A percentile compares a stretch with the other conserved stretches of the same genome.
These are phyloP conservation scores for Alternaria postmessia DNA, from an alignment of 2,329 filamentous ascomycete species.

Conservation along the genomic window DNA sequence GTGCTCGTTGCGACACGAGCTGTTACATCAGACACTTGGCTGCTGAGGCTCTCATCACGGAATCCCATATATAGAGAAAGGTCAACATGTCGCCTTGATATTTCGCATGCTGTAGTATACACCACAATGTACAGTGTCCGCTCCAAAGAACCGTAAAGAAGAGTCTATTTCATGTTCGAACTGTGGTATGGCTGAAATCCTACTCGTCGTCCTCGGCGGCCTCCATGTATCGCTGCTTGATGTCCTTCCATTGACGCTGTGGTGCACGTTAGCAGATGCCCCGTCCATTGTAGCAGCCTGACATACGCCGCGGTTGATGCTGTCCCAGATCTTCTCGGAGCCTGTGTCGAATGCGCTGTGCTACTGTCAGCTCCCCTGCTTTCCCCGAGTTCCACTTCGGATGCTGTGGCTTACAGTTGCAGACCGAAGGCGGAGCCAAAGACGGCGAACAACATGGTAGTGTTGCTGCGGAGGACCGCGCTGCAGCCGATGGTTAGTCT, in stretches of 20 bases:
- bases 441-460: constrained; percentile 83
- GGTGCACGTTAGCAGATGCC: constrained; percentile 28
- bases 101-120: constrained; percentile 46
- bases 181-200: constrained; percentile 16
- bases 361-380: constrained; percentile 30
- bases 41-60: not conserved
- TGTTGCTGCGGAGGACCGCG: constrained; percentile 85
- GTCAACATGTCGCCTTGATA: constrained; percentile 29
- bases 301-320: constrained; percentile 82
- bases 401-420: constrained; percentile 76
- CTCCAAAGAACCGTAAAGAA: constrained; percentile 26
- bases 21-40: not conserved
- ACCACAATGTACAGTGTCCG: constrained; percentile 45
- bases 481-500: constrained; percentile 61
- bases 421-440: constrained; percentile 89
- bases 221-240: constrained; percentile 86
- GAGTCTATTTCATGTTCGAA: constrained; percentile 28
- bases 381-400: constrained; percentile 4
- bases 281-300: not conserved
- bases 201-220: constrained; percentile 69
- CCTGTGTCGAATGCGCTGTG: constrained; percentile 80
- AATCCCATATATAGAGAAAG: not conserved
- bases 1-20: not conserved
- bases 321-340: constrained; percentile 90
- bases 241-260: constrained; percentile 99